Evolutionary conservation across 768 basidiomycete species (phyloP), one percentile per base, ranked within the genome.

Genomic region (Lyophyllum decastes): DNA sequence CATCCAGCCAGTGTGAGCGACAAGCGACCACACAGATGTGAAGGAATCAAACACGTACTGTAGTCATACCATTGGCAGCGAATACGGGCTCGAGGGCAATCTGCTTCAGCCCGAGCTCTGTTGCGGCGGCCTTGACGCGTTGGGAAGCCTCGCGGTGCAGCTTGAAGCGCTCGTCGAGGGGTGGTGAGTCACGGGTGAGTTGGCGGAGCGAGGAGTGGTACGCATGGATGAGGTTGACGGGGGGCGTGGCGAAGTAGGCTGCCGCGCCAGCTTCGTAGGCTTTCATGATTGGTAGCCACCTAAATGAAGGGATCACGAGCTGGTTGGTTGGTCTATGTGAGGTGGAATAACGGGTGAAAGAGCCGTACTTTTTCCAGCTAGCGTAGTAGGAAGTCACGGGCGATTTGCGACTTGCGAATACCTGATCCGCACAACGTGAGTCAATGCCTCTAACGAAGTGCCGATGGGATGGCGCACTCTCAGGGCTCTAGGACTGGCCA

Each of bases 21-120:
- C 8, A 38, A n/a, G 52, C 61, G 19, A 24, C 14, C 33, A 48
- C 24, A 17, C 25, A 43, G 14, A 41, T 1, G 16, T 5, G 12
- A n/a, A 10, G 25, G 35, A 12, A 24, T n/a, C 7, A 24, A 26
- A 12, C 40, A 67, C 78, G 61, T 66, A 92, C 87, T 41, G 95
- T 95, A 6, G 90, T 92, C 97, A 99, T 98, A 40, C 96, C 95
- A 68, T 95, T 96, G 2, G 97, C 95, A 17, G 89, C 82, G 57
- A 83, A 79, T 2, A 79, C 74, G 1, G 84, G 76, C 25, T 80
- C 76, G 11, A 83, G 67, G 8, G 95, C 85, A 8, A 98, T 78
- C 65, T 86, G 85, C 66, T 76, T 86, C 63, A 98, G 76, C 2
- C 94, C 95, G 43, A 96, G 77, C 21, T 74, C 78, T 43, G 73